Percentiles rank a stretch among this genome's conserved stretches.
Evolutionary conservation across 108 stramenopile genomes (phyloP).

Genomic region (Skeletonema menzelii): DNA sequence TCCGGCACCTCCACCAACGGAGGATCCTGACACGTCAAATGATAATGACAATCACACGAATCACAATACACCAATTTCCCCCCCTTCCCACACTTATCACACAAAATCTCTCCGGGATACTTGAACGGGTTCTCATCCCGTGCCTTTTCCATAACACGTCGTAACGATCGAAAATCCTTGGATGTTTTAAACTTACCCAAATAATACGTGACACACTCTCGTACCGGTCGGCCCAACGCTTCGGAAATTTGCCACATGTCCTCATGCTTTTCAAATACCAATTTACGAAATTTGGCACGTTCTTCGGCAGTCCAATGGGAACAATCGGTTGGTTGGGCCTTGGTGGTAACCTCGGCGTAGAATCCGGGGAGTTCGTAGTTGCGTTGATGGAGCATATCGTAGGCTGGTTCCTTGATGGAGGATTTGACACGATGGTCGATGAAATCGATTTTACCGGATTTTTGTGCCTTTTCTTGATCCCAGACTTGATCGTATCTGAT

Average conservation of each 20-base stretch:
- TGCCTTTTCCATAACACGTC: constrained; percentile 35
- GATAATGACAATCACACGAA: constrained; percentile 80
- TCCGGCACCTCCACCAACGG: constrained; percentile 61
- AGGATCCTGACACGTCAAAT: constrained; percentile 67
- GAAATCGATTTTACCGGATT: constrained; percentile 45
- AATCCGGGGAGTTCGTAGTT: constrained; percentile 44
- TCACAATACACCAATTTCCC: constrained; percentile 84
- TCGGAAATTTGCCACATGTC: constrained; percentile 55
- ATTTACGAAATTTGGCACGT: constrained; percentile 48
- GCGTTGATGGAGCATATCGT: constrained; percentile 46
- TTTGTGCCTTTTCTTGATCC: constrained; percentile 52
- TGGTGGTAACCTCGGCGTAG: constrained; percentile 29
- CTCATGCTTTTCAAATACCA: constrained; percentile 66
- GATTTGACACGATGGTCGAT: constrained; percentile 47
- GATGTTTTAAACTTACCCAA: constrained; percentile 70
- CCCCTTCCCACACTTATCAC: constrained; percentile 73
- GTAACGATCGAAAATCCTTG: constrained; percentile 67
- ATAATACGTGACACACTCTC: constrained; percentile 60
- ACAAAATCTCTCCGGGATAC: constrained; percentile 44
- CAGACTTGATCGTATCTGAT: constrained; percentile 64
- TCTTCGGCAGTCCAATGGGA: constrained; percentile 74
- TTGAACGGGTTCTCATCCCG: constrained; percentile 1
- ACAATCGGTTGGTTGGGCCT: constrained; percentile 43
- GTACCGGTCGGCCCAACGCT: constrained; percentile 51
- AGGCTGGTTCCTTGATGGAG: constrained; percentile 62